A percentile compares a stretch with the other conserved stretches of the same genome.
phyloP scores from a whole-genome alignment of 2,329 filamentous ascomycete genomes.

The Lasiodiplodia gonubiensis region DNA sequence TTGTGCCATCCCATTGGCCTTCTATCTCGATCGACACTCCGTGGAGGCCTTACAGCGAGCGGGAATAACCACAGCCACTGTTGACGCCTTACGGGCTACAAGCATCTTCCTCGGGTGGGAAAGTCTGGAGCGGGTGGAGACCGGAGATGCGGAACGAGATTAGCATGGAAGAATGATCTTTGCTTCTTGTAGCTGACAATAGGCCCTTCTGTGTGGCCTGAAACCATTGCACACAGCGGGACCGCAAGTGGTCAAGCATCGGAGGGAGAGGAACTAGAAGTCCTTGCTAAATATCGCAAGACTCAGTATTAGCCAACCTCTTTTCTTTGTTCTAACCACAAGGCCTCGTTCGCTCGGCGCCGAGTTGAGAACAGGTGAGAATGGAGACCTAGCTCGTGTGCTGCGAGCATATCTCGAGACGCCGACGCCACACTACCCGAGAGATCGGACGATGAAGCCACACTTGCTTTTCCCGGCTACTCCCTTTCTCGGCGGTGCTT shows the following conservation, averaged over 20 bases:
- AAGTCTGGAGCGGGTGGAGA: neutral
- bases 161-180: neutral
- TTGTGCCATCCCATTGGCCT: neutral
- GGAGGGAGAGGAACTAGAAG: neutral
- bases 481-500: neutral
- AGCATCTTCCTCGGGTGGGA: neutral
- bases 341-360: neutral
- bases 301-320: neutral
- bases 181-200: neutral
- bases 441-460: neutral
- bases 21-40: neutral
- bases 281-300: neutral
- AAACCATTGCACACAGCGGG: neutral
- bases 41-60: neutral
- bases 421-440: conserved; percentile 7
- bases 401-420: conserved; percentile 1
- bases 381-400: neutral
- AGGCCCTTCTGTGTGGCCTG: neutral
- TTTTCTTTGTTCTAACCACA: no score
- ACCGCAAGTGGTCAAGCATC: neutral
- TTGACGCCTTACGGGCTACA: neutral
- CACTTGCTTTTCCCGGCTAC: neutral
- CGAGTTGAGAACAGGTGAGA: neutral
- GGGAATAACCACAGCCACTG: neutral
- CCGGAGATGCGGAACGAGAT: neutral